A percentile compares a stretch with the other conserved stretches of the same genome.
These are phyloP conservation scores for Exophiala dermatitidis DNA, from an alignment of 2,329 filamentous ascomycete species.

Conservation along the genomic window DNA sequence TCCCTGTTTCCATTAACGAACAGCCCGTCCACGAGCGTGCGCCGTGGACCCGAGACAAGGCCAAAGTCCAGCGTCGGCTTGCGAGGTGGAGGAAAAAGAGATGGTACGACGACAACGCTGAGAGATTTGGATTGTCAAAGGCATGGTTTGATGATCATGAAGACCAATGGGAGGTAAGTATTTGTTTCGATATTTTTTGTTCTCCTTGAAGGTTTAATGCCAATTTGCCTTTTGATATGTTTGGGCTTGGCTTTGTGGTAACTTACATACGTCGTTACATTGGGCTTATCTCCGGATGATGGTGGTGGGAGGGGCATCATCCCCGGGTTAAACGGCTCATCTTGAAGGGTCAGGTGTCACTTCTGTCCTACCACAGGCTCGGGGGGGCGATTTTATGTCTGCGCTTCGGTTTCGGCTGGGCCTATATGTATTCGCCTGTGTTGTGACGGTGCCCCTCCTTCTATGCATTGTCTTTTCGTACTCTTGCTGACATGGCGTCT, in stretches of 20 bases:
- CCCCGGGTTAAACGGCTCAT: too few species aligned
- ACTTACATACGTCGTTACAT: too few species aligned
- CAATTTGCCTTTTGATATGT: background rate
- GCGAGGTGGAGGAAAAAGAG: constrained; percentile 6
- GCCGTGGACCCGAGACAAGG: constrained; percentile 3
- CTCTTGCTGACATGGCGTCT: background rate
- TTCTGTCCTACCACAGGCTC: too few species aligned
- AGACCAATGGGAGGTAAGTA: constrained; percentile 13
- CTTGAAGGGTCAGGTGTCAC: too few species aligned
- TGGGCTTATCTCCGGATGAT: too few species aligned
- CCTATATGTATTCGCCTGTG: background rate
- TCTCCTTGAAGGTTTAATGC: background rate
- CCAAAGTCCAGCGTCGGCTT: background rate
- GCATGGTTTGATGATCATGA: constrained; percentile 1
- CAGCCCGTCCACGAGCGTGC: background rate
- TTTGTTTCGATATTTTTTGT: background rate
- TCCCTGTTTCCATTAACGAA: background rate
- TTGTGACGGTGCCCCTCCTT: background rate
- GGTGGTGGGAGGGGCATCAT: too few species aligned
- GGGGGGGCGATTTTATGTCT: background rate
- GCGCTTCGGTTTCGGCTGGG: background rate
- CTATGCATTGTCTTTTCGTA: background rate
- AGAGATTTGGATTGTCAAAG: constrained; percentile 10
- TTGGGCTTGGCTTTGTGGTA: too few species aligned
- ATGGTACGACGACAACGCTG: constrained; percentile 5